phyloP scores from a whole-genome alignment of 2,329 filamentous ascomycete species.

The Xylariaceae sp. region DNA sequence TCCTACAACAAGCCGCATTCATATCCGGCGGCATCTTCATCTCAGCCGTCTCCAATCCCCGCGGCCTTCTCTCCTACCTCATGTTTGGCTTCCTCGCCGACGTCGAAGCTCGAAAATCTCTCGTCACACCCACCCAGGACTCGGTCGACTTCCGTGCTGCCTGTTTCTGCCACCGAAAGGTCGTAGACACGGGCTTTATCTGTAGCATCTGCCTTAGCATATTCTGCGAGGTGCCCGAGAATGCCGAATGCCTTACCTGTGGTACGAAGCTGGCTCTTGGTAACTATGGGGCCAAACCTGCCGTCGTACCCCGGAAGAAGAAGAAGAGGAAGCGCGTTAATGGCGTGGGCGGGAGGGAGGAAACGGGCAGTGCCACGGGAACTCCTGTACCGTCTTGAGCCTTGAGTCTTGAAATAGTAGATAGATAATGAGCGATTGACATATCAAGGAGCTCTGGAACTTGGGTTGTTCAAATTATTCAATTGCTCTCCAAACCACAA shows the following conservation, averaged over 20 bases:
- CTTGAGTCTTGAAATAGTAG: not conserved
- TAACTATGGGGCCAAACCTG: constrained; percentile 76
- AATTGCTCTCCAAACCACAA: too few relatives aligned
- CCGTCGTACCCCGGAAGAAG: constrained; percentile 78
- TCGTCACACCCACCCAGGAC: constrained; percentile 82
- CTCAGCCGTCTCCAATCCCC: constrained; percentile 58
- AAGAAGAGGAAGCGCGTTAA: constrained; percentile 63
- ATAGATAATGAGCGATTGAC: not conserved
- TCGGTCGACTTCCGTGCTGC: constrained; percentile 97
- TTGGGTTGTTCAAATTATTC: too few relatives aligned
- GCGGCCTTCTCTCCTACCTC: constrained; percentile 85
- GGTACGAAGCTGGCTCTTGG: constrained; percentile 80
- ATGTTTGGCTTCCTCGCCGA: constrained; percentile 91
- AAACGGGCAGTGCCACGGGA: constrained; percentile 65
- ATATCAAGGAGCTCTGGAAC: not conserved
- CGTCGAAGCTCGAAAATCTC: constrained; percentile 59
- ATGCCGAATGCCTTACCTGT: constrained; percentile 80
- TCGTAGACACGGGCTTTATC: constrained; percentile 92
- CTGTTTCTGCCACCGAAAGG: constrained; percentile 92
- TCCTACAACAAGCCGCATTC: constrained; percentile 86
- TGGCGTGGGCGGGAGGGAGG: constrained; percentile 56
- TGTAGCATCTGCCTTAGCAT: constrained; percentile 97
- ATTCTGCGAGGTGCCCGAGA: constrained; percentile 72
- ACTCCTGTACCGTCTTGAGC: constrained; percentile 55
- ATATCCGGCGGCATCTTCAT: constrained; percentile 67